Evolutionary conservation across 148 eudicot species (phyloP).

Genomic region (Rhododendron vialii): DNA sequence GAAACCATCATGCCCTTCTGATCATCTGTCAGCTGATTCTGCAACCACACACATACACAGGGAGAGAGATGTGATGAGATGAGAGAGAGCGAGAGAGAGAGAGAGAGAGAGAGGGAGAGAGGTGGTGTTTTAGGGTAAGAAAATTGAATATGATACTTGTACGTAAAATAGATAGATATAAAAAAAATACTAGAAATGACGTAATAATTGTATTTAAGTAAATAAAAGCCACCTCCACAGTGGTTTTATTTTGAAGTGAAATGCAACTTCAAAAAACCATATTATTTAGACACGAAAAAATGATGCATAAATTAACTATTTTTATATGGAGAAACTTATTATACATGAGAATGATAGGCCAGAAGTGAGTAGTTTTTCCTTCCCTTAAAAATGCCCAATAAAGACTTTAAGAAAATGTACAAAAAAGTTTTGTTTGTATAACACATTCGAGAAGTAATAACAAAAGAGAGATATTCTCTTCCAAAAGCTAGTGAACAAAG

Average conservation of each 20-base stretch:
- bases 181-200: not conserved
- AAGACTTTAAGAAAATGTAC: not conserved
- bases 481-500: constrained; percentile 45
- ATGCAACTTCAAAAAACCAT: not conserved
- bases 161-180: not conserved
- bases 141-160: not conserved
- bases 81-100: not conserved
- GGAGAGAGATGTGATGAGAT: not conserved
- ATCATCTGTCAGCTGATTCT: constrained; percentile 19
- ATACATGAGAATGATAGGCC: not conserved
- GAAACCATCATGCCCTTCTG: constrained; percentile 18
- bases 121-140: constrained; percentile 10
- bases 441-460: not conserved
- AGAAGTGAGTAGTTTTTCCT: not conserved
- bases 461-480: constrained; percentile 23
- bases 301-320: not conserved
- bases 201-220: not conserved
- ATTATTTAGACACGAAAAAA: not conserved
- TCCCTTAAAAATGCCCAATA: not conserved
- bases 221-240: not conserved
- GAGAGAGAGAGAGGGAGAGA: not conserved
- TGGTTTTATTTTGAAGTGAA: not conserved
- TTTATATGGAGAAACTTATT: not conserved
- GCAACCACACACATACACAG: not conserved
- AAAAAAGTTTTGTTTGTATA: not conserved